Base-by-base conservation (phyloP, 352 stramenopile genomes). In the Pythium insidiosum region DNA sequence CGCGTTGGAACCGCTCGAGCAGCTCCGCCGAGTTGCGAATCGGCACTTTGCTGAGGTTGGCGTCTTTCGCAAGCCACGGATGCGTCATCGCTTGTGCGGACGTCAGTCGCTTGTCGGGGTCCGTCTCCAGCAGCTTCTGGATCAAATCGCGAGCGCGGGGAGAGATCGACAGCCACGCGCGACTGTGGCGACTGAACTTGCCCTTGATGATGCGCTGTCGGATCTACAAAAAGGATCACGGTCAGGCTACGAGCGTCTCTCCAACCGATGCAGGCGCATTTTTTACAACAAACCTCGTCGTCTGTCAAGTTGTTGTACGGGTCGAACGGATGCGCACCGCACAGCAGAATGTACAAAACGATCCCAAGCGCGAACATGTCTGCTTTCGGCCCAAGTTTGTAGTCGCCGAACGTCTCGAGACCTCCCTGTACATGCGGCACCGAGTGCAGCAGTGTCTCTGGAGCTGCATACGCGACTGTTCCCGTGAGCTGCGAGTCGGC, bases 301-400 rank as follows among this genome's bases (percentile, higher is more conserved):
- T 93, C 80, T 0, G 75, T 84, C 42, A 88, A 51, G 43, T 89
- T 88, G 62, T 93, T 93, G 50, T 88, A 86, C 16, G 75, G 73
- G 47, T 93, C 80, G 43, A 90, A 93, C 25, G 80, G 80, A 38
- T 93, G 80, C 10, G 69, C 66, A 11, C 80, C 80, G n/a, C 75
- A 90, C n/a, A 93, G 34, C 21, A 93, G 50, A 40, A 93, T 93
- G 43, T 93, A 93, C 18, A 90, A 53, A 37, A 90, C 74, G 20
- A 93, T 70, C 9, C 80, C 80, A 16, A 93, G 58, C 33, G 80
- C 77, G 59, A 88, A 93, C 77, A 88, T 88, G 47, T 88, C 76
- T 2, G 76, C 63, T 53, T 86, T 80, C 15, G 73, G 73, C 6
- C 77, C 73, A 19, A 87, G 74, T 19, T 75, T 74, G 23, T 74